Base-by-base conservation (phyloP, 805 yeast species). In the Wickerhamomyces sydowiorum region DNA sequence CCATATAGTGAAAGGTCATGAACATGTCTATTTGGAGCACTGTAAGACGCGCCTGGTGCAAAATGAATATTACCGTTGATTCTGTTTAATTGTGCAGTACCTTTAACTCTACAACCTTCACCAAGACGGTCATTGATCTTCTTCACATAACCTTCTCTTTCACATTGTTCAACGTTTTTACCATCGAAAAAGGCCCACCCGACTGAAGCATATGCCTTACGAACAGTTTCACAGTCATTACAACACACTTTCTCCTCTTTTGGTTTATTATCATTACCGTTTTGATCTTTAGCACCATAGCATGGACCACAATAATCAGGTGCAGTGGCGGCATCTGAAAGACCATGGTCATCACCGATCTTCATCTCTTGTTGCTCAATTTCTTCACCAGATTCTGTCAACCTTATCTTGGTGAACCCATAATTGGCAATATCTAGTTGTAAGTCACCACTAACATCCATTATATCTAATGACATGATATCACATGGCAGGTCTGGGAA, bases 141-240 rank as follows among this genome's bases (percentile, higher is more conserved):
- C n/a, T 67, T 56, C 22, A 87, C 95, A 60, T 86, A 89, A 7
- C 96, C 93, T 61, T 88, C 96, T 13, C 67, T 69, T 59, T 87
- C 96, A 73, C 99, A 91, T 64, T 91, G 98, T 48, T 80, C 87
- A 45, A 93, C 79, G 45, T 86, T 80, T 42, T 75, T 69, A 44
- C 98, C 98, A 60, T 91, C 98, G 53, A 68, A 84, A 63, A 93
- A 91, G 3, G 84, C 90, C 98, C 98, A 93, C 28, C 78, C 81
- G 15, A 67, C 73, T 14, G 71, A 73, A 18, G 85, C 82, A 59
- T 91, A 93, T 0, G 96, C 96, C 49, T 70, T 62, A 49, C 78
- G 79, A 22, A 91, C 95, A 34, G 86, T 78, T 34, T 75, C 84
- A 69, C 99, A 91, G 22, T 84, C 75, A 59, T 88, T 84, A 66